Evolutionary conservation across 2,329 filamentous ascomycete genomes (phyloP).

Genomic region (Diaporthe amygdali): DNA sequence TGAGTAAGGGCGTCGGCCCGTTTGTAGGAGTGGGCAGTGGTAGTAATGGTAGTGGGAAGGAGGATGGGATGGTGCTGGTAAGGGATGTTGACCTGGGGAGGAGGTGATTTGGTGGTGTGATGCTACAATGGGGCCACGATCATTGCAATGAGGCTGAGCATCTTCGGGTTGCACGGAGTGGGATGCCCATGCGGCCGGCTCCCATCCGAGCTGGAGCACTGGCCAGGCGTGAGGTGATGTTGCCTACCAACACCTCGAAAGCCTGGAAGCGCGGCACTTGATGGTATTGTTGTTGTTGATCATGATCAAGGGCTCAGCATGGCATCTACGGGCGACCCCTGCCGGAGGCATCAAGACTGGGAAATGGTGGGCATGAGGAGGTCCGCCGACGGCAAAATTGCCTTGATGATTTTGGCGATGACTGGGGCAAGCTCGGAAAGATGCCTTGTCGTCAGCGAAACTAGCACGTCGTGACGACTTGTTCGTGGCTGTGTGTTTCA

Average conservation of each 20-base stretch:
- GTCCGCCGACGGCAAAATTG: neutral
- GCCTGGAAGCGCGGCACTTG: neutral
- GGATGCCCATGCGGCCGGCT: neutral
- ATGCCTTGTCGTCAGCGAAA: neutral
- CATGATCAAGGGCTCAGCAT: neutral
- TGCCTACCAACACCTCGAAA: neutral
- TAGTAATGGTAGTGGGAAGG: conserved; percentile 30
- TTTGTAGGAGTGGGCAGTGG: conserved; percentile 63
- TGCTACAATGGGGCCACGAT: conserved; percentile 22
- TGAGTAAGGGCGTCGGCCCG: conserved; percentile 67
- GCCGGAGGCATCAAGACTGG: neutral
- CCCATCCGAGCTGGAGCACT: neutral
- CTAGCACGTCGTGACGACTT: conserved; percentile 8
- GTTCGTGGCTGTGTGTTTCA: conserved; percentile 19
- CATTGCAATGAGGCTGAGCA: neutral
- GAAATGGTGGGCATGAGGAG: neutral
- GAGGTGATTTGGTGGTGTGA: conserved; percentile 13
- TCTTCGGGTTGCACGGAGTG: neutral
- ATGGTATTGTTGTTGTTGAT: neutral
- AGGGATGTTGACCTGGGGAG: conserved; percentile 59
- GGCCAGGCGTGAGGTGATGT: neutral
- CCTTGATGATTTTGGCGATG: neutral
- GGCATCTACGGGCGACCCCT: neutral
- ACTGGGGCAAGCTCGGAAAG: neutral
- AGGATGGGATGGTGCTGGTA: conserved; percentile 56